Evolutionary conservation across 2,329 filamentous ascomycete genomes (phyloP).

Genomic region (Aspergillus texensis): DNA sequence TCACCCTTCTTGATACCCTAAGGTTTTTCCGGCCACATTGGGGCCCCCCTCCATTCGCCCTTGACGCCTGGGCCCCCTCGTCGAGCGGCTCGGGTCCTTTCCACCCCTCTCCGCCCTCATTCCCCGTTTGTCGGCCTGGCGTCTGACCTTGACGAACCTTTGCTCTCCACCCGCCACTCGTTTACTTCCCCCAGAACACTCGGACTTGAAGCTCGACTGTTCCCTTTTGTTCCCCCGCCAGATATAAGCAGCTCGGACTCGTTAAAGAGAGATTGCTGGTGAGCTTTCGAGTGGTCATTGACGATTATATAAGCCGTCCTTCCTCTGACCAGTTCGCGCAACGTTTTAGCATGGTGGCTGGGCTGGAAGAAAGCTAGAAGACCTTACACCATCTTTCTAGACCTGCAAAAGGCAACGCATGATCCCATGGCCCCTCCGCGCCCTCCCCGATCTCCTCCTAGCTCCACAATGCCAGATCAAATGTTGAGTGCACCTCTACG

Average conservation of each 20-base stretch:
- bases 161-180: constrained; percentile 8
- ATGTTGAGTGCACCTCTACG: constrained; percentile 28
- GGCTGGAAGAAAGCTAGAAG: constrained; percentile 16
- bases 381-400: constrained; percentile 6
- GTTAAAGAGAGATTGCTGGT: constrained; percentile 1
- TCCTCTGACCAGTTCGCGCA: constrained; percentile 16
- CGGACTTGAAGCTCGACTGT: not conserved
- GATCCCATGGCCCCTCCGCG: constrained; percentile 21
- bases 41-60: constrained; percentile 12
- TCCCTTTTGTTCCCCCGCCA: not conserved
- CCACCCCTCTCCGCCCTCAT: constrained; percentile 32
- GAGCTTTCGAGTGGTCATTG: constrained; percentile 4
- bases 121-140: constrained; percentile 23
- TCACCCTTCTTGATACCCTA: constrained; percentile 5
- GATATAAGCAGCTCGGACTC: not conserved
- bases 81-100: constrained; percentile 30
- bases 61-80: constrained; percentile 16
- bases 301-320: constrained; percentile 11
- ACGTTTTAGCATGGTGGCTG: constrained; percentile 20
- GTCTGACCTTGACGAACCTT: constrained; percentile 17
- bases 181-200: not conserved
- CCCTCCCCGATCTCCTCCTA: constrained; percentile 26
- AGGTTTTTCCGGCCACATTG: not conserved
- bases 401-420: constrained; percentile 11
- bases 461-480: constrained; percentile 33